Conservation (phyloP, 139 green algal genomes). For the Axilococcus clingmanii region DNA sequence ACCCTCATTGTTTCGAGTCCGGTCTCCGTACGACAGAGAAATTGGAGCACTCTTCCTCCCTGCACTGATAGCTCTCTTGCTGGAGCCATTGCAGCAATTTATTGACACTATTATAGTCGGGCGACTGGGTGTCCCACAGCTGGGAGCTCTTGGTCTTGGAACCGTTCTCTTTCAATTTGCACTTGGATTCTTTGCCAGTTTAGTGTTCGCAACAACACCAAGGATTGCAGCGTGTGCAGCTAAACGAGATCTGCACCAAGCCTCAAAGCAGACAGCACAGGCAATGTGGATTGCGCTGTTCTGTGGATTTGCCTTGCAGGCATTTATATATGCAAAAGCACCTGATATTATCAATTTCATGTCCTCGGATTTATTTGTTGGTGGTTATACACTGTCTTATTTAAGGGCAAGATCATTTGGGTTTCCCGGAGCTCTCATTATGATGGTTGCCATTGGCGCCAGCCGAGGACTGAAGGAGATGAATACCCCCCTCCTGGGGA, state of each 20-base stretch:
- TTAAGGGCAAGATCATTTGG: slow-evolving; percentile 17
- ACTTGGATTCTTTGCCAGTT: slow-evolving; percentile 13
- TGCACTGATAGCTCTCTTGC: slow-evolving; percentile 10
- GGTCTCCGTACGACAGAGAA: slow-evolving; percentile 4
- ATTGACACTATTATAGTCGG: slow-evolving; percentile 18
- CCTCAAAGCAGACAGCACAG: background rate
- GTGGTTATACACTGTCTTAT: slow-evolving; percentile 10
- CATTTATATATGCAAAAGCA: slow-evolving; percentile 4
- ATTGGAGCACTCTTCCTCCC: slow-evolving; percentile 17
- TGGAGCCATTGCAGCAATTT: slow-evolving; percentile 21
- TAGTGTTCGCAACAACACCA: slow-evolving; percentile 29
- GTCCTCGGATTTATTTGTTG: slow-evolving; percentile 8
- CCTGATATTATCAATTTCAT: slow-evolving; percentile 10
- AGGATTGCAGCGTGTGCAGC: slow-evolving; percentile 5
- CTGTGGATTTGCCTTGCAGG: slow-evolving; percentile 8
- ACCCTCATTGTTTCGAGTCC: background rate
- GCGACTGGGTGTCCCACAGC: slow-evolving; percentile 11
- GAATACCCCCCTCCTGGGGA: slow-evolving; percentile 17
- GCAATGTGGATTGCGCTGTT: slow-evolving; percentile 23
- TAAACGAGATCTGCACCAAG: background rate
- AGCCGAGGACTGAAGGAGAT: slow-evolving; percentile 21
- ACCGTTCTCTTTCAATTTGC: slow-evolving; percentile 29
- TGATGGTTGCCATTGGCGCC: slow-evolving; percentile 23
- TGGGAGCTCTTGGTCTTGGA: slow-evolving; percentile 21
- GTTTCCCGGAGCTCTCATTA: slow-evolving; percentile 17